These are phyloP conservation scores for Diaporthe sp. DNA, from an alignment of 2,329 filamentous ascomycete species.

Conservation along the genomic window DNA sequence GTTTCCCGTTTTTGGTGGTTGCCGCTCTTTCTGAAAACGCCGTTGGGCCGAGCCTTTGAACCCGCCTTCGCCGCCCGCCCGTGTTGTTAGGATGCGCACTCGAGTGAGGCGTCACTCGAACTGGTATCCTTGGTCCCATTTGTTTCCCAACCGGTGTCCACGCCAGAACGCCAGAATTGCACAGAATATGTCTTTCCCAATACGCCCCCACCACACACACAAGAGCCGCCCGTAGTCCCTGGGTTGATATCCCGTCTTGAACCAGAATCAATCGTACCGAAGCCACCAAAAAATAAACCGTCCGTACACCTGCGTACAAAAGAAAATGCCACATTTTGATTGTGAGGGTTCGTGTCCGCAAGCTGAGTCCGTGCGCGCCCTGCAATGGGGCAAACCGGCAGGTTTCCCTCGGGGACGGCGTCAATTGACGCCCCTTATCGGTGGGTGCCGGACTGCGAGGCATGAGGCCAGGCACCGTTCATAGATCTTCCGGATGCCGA, in stretches of 20 bases:
- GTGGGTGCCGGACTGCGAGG: constrained; percentile 24
- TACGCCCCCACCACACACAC: constrained; percentile 1
- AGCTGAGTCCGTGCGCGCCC: background rate
- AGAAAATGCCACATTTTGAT: background rate
- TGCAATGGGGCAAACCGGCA: background rate
- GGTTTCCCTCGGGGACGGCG: background rate
- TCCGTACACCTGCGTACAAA: constrained; percentile 9
- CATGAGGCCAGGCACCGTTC: constrained; percentile 35
- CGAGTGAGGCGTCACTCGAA: constrained; percentile 34
- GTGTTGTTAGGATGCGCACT: constrained; percentile 30
- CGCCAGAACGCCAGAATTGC: constrained; percentile 36
- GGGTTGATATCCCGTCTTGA: background rate
- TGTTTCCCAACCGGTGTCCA: constrained; percentile 32
- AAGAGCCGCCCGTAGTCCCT: background rate
- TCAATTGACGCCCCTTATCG: background rate
- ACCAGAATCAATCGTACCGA: background rate
- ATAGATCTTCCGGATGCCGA: constrained; percentile 30
- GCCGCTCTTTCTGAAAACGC: constrained; percentile 28
- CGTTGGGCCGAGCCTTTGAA: background rate
- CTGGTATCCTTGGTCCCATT: constrained; percentile 33
- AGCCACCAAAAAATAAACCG: background rate
- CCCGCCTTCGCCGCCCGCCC: constrained; percentile 21
- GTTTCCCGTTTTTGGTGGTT: constrained; percentile 30
- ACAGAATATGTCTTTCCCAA: constrained; percentile 2
- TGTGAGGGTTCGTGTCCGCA: background rate